A percentile compares a stretch with the other conserved stretches of the same genome.
These are phyloP conservation scores for Sanghuangporus weigelae DNA, from an alignment of 1,284 basidiomycete species.

Conservation along the genomic window DNA sequence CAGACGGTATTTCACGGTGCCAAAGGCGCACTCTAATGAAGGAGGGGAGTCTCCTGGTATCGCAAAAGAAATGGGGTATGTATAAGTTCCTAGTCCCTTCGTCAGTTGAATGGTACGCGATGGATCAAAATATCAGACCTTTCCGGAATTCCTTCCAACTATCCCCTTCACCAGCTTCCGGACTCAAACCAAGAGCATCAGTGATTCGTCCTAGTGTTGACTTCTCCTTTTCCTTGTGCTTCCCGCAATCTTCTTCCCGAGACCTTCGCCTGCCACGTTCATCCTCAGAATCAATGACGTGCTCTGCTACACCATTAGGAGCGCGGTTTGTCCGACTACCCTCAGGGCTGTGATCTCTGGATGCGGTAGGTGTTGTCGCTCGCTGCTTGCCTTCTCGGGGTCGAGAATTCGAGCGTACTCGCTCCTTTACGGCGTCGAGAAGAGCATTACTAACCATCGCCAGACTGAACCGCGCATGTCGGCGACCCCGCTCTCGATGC, in stretches of 20 bases:
- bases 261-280: constrained; percentile 8
- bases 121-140: constrained; percentile 42
- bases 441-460: constrained; percentile 32
- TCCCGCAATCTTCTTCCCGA: constrained; percentile 4
- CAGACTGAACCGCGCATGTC: constrained; percentile 34
- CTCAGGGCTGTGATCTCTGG: constrained; percentile 13
- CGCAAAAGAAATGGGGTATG: constrained; percentile 89
- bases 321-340: constrained; percentile 10
- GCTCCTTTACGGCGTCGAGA: constrained; percentile 36
- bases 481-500: constrained; percentile 27
- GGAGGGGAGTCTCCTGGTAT: constrained; percentile 83
- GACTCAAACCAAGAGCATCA: constrained; percentile 22
- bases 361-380: constrained; percentile 4
- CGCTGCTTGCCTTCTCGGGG: constrained; percentile 5
- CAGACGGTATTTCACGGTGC: constrained; percentile 76
- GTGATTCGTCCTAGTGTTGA: constrained; percentile 13
- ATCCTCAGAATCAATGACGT: constrained; percentile 3
- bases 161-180: constrained; percentile 38
- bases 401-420: constrained; percentile 36
- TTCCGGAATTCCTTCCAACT: constrained; percentile 90
- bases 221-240: constrained; percentile 16
- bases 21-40: constrained; percentile 74
- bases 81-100: constrained; percentile 70
- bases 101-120: constrained; percentile 1
- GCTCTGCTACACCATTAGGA: constrained; percentile 14